Evolutionary conservation across 1,284 basidiomycete genomes (phyloP).

Genomic region (Megacollybia platyphylla): DNA sequence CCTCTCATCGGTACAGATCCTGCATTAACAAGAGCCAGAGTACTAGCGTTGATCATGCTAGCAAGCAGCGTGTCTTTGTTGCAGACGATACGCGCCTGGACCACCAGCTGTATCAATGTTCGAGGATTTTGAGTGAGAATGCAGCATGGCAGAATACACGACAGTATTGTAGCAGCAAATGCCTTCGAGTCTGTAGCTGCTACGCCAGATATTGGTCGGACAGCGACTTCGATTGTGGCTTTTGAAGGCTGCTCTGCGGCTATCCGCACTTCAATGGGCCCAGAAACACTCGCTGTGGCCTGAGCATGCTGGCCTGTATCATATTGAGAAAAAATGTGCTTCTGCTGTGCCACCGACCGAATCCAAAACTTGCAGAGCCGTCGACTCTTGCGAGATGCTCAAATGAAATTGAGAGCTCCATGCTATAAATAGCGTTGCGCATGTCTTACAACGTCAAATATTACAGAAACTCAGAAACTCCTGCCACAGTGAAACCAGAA

Average conservation of each 20-base stretch:
- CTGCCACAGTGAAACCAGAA: not conserved
- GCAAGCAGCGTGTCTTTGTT: slow-evolving; percentile 25
- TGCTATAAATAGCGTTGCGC: too few relatives aligned
- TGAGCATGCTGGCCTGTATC: slow-evolving; percentile 25
- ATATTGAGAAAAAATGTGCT: not conserved
- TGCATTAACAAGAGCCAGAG: slow-evolving; percentile 52
- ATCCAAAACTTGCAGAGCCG: slow-evolving; percentile 53
- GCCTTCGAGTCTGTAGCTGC: slow-evolving; percentile 57
- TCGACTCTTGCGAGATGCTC: slow-evolving; percentile 47
- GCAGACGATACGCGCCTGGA: slow-evolving; percentile 36
- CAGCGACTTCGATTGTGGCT: slow-evolving; percentile 56
- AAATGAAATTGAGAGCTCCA: slow-evolving; percentile 7
- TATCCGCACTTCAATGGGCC: slow-evolving; percentile 62
- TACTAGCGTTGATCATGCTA: slow-evolving; percentile 55
- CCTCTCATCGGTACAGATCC: slow-evolving; percentile 60
- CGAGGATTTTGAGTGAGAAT: slow-evolving; percentile 53
- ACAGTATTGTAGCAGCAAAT: slow-evolving; percentile 34
- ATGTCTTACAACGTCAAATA: too few relatives aligned
- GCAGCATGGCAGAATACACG: slow-evolving; percentile 43
- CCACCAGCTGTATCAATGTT: slow-evolving; percentile 56
- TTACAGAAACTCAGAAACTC: not conserved
- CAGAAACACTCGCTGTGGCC: slow-evolving; percentile 57
- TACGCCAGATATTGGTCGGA: slow-evolving; percentile 54
- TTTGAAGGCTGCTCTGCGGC: slow-evolving; percentile 56
- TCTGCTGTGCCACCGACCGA: slow-evolving; percentile 25